Evolutionary conservation across 2,329 filamentous ascomycete genomes (phyloP), one percentile per base, ranked within the genome.

Genomic region (Kalmusia sp.): DNA sequence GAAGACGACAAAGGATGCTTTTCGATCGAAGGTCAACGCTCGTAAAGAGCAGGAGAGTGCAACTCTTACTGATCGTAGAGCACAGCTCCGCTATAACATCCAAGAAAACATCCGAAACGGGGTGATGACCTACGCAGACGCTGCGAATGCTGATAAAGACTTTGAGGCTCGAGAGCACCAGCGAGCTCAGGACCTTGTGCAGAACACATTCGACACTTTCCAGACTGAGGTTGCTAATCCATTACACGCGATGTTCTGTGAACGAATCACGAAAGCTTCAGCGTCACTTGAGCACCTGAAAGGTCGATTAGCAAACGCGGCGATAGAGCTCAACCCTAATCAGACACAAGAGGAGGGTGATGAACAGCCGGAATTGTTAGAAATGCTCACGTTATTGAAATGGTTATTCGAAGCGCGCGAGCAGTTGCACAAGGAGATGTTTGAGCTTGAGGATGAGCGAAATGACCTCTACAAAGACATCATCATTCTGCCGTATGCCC

Each of bases 341-440:
- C 86, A 92, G 73, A 89, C 92, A 0, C 93, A 97, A 72, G 92
- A 96, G 73, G 93, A 97, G 76, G 93, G 95, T 15, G 93, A 98
- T 63, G 93, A 97, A 72, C 88, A 93, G 70, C 95, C 95, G 0
- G 95, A 99, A 74, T 82, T 98, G 0, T 80, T 98, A 2, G 95
- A 99, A 74, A 96, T 96, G 75, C 82, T 99, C 11, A 98, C 93
- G 0, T 84, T 97, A 41, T 82, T 98, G 12, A 99, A 98, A 69
- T 98, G 95, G 93, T 87, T 98, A 7, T 98, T 97, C 64, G 95
- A 99, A 72, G 89, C 90, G 1, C 87, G 93, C n/a, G 95, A 99
- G 75, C 83, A 85, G 40, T 81, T 98, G 7, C 89, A 98, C 76
- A 87, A 91, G 37, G 90, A 92, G 64, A 84, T 93, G 48, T 96